phyloP scores from a whole-genome alignment of 2,329 filamentous ascomycete genomes.

The Trichoderma sp. region DNA sequence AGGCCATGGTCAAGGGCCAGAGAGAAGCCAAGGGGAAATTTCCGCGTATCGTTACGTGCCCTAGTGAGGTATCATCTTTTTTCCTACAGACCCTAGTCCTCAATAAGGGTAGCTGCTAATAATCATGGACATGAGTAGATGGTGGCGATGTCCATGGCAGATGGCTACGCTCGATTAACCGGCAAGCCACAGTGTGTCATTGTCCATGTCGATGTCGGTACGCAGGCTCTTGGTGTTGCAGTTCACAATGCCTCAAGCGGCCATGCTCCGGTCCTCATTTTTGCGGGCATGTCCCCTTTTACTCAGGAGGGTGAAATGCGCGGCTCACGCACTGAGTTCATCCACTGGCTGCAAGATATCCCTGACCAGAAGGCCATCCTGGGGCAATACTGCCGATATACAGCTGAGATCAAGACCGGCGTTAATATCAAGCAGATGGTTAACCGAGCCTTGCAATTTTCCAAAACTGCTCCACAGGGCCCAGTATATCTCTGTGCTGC shows the following conservation, averaged over 20 bases:
- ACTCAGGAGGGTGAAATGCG: background rate
- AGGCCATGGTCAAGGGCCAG: background rate
- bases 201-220: background rate
- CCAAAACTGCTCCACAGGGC: background rate
- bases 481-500: slow-evolving; percentile 1
- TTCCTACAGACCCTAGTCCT: background rate
- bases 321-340: background rate
- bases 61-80: background rate
- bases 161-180: background rate
- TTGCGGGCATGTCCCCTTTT: background rate
- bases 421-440: background rate
- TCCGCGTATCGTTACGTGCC: background rate
- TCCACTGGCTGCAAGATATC: background rate
- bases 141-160: slow-evolving; percentile 2
- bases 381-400: background rate
- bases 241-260: background rate
- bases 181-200: slow-evolving; percentile 2
- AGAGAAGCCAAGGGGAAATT: background rate
- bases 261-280: background rate
- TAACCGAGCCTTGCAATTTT: slow-evolving; percentile 1
- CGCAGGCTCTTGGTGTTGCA: background rate
- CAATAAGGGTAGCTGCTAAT: background rate
- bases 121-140: background rate
- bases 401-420: background rate
- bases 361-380: background rate